Base-by-base conservation (phyloP, 2,329 filamentous ascomycete species). In the Aureobasidium sp. region DNA sequence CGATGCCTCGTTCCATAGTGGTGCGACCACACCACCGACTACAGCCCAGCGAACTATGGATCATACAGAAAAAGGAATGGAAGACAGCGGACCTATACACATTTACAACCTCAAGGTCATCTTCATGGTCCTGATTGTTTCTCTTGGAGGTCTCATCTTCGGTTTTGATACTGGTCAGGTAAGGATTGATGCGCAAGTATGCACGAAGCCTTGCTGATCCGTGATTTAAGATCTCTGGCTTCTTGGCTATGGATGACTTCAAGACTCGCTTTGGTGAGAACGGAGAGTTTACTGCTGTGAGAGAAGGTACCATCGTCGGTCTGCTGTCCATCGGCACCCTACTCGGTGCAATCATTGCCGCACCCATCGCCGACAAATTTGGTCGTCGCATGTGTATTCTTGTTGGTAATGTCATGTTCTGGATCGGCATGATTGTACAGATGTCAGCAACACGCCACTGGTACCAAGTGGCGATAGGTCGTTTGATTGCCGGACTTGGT, bases 251-350 rank as follows among this genome's bases (percentile, higher is more conserved):
- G 60, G 20, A 23, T 1, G 88, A 89, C 13, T 62, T 62, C 27
- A 77, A 81, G 40, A 67, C 71, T 4, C 85, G 88, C 47, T 91
- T 91, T 70, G 87, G 85, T 36, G 73, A 82, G 27, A 70, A 79
- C 40, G 82, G 81, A 56, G 69, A 71, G 0, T 91, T 91, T 76
- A 84, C 81, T 64, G 84, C 89, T 23, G 85, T 83, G 8, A 83
- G 88, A 63, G 87, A 90, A 69, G 90, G 90, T 59, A 86, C 88
- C n/a, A 89, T 92, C 66, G 86, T 89, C 63, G 88, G 86, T 69
- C 80, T 91, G n/a, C 69, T 79, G 20, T 86, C 86, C 16, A 82
- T 89, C 62, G 89, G 89, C 27, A 87, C 86, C 27, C 76, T 91
- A 31, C 71, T 90, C 38, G 88, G 88, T 53, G 86, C 87, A 63